Conservation (phyloP, 352 stramenopile genomes). For the Pythium sukuiense region DNA sequence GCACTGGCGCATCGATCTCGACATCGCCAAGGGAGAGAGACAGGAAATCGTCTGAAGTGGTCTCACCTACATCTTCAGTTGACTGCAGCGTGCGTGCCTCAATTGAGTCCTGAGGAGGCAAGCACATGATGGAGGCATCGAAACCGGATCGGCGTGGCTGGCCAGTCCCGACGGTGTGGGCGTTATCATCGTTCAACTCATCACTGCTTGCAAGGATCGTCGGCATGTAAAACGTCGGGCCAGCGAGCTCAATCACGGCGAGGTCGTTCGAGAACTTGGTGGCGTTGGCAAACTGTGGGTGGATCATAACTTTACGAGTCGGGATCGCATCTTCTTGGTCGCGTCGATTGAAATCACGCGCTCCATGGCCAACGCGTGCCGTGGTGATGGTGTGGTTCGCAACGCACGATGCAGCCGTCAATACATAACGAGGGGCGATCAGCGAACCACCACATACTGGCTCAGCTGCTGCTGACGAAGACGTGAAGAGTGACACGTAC, state of each 20-base stretch:
- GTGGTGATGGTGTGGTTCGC: conserved; percentile 14
- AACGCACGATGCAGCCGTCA: conserved; percentile 28
- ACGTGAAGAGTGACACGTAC: conserved; percentile 19
- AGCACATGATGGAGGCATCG: conserved; percentile 14
- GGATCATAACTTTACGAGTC: conserved; percentile 5
- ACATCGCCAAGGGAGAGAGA: neutral
- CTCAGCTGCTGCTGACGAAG: neutral
- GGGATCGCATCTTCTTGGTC: conserved; percentile 21
- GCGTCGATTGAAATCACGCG: neutral
- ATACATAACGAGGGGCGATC: conserved; percentile 25
- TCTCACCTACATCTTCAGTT: neutral
- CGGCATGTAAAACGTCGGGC: conserved; percentile 25
- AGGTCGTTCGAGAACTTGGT: conserved; percentile 25
- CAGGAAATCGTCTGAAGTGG: conserved; percentile 1
- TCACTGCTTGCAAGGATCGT: conserved; percentile 27
- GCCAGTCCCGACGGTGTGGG: neutral
- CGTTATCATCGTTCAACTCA: conserved; percentile 4
- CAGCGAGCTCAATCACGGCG: conserved; percentile 24
- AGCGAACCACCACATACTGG: conserved; percentile 23
- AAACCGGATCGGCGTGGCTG: neutral
- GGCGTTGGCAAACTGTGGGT: conserved; percentile 25
- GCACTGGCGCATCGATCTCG: neutral
- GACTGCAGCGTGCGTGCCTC: neutral
- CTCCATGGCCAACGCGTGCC: conserved; percentile 17
- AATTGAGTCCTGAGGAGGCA: neutral